These are phyloP conservation scores for Colletotrichum costaricense DNA, from an alignment of 2,329 filamentous ascomycete genomes.

Conservation along the genomic window DNA sequence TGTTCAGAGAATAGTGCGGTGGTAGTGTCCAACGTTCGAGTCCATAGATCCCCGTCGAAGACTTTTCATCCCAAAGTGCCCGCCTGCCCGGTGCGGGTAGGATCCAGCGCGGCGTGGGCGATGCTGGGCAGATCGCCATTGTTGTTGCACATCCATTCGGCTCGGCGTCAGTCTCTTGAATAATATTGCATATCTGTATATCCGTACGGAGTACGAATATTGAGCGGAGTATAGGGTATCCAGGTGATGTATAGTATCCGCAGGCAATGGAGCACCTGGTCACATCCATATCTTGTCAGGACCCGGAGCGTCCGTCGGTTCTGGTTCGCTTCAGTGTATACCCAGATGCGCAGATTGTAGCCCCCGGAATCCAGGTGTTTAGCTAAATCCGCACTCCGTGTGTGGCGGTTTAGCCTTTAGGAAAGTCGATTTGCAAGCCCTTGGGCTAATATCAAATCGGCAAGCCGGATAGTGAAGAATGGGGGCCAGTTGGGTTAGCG, in stretches of 20 bases:
- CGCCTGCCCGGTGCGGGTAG: constrained; percentile 19
- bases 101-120: constrained; percentile 4
- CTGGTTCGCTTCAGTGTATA: not conserved
- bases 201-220: no score
- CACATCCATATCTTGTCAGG: not conserved
- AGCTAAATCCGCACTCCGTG: not conserved
- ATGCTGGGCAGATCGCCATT: constrained; percentile 19
- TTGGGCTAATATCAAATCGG: constrained; percentile 19
- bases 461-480: constrained; percentile 10
- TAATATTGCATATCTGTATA: not conserved
- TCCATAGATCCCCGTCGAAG: constrained; percentile 19
- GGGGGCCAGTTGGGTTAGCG: constrained; percentile 2
- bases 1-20: not conserved
- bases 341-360: not conserved
- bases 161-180: constrained; percentile 5
- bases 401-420: constrained; percentile 13
- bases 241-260: not conserved
- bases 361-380: not conserved
- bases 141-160: constrained; percentile 9
- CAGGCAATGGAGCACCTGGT: not conserved
- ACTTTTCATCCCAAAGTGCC: constrained; percentile 25
- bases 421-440: constrained; percentile 10
- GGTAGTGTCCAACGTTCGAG: constrained; percentile 11
- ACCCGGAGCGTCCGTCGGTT: constrained; percentile 12
- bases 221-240: not conserved